Percentiles rank a stretch among this genome's conserved stretches.
Evolutionary conservation across 202 grass and related monocot species (phyloP).

Genomic region (Elaeis oleifera): DNA sequence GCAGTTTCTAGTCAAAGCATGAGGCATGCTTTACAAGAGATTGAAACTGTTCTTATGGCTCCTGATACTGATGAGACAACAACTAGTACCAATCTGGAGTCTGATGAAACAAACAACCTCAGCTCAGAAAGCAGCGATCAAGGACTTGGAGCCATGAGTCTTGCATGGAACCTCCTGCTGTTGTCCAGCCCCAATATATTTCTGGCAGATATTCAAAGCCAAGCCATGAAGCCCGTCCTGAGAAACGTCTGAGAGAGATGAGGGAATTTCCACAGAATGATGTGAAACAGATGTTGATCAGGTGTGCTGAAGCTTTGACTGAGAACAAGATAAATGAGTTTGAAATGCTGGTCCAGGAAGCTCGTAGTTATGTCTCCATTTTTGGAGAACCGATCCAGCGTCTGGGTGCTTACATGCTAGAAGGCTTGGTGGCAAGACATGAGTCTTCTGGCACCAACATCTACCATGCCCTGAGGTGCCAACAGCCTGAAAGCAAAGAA

Average conservation of each 20-base stretch:
- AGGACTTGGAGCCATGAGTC: conserved; percentile 64
- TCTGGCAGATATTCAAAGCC: conserved; percentile 29
- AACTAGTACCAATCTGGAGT: conserved; percentile 36
- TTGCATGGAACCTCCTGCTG: conserved; percentile 31
- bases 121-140: conserved; percentile 41
- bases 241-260: conserved; percentile 59
- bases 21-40: conserved; percentile 69
- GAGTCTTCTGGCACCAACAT: conserved; percentile 78
- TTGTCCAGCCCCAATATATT: conserved; percentile 23
- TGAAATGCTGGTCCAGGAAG: conserved; percentile 57
- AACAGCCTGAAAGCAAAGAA: conserved; percentile 66
- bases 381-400: conserved; percentile 79
- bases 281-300: conserved; percentile 63
- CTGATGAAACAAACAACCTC: conserved; percentile 44
- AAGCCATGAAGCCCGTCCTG: conserved; percentile 55
- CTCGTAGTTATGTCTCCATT: conserved; percentile 58
- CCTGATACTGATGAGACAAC: conserved; percentile 59
- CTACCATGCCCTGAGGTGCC: conserved; percentile 71
- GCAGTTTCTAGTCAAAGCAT: conserved; percentile 62
- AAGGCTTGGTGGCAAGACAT: conserved; percentile 89
- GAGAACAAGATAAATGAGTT: conserved; percentile 71
- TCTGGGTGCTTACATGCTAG: conserved; percentile 81
- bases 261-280: conserved; percentile 40
- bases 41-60: conserved; percentile 92
- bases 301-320: conserved; percentile 58